phyloP scores from a whole-genome alignment of 202 grass and related monocot genomes.

The Schoenoplectus tabernaemontani region DNA sequence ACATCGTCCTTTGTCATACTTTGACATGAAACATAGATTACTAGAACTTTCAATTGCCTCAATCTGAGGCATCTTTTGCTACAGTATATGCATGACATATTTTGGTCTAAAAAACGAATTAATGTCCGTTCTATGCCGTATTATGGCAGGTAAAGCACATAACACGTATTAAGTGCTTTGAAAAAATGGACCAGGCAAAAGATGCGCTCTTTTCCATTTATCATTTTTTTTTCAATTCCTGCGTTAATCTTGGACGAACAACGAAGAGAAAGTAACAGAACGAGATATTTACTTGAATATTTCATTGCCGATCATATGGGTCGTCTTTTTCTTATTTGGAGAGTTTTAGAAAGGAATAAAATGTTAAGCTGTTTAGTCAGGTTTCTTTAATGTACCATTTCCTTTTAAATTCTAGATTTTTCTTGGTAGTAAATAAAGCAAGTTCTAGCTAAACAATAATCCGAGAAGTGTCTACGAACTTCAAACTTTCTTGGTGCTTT shows the following conservation, averaged over 20 bases:
- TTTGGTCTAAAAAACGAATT: background rate
- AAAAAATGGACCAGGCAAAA: too few species aligned
- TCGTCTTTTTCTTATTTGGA: background rate
- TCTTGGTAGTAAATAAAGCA: background rate
- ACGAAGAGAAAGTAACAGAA: too few species aligned
- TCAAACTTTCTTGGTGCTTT: too few species aligned
- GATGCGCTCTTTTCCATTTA: too few species aligned
- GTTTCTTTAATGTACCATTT: background rate
- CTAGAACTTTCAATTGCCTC: background rate
- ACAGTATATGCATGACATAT: background rate
- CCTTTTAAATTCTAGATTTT: background rate
- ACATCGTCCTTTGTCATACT: background rate
- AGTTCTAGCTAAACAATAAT: background rate
- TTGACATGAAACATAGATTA: background rate
- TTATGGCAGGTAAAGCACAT: too few species aligned
- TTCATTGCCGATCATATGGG: background rate
- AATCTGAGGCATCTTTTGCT: background rate
- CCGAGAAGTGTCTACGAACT: background rate
- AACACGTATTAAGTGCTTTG: background rate
- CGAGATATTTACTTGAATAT: too few species aligned
- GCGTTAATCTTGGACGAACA: too few species aligned
- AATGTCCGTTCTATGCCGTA: background rate
- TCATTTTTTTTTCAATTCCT: too few species aligned
- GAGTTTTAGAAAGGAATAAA: background rate
- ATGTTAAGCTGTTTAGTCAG: background rate